Conservation (phyloP, 768 basidiomycete genomes). For the Rhizopogon roseolus region DNA sequence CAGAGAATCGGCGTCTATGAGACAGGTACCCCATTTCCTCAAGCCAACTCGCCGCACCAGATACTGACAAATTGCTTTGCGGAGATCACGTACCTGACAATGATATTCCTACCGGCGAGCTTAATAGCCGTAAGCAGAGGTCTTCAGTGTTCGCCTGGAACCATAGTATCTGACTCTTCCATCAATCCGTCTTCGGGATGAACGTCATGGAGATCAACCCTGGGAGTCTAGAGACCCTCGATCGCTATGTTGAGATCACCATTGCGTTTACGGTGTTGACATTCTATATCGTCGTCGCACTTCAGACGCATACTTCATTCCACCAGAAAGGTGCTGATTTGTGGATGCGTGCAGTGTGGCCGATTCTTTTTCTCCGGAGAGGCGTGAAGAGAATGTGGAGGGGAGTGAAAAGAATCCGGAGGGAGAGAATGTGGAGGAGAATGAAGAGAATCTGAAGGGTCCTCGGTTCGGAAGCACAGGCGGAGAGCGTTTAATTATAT, state of each 20-base stretch:
- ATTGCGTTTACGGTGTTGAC: conserved; percentile 44
- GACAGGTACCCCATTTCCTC: too few relatives aligned
- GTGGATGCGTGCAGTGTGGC: conserved; percentile 19
- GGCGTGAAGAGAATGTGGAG: too few relatives aligned
- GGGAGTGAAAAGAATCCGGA: too few relatives aligned
- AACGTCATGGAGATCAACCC: conserved; percentile 42
- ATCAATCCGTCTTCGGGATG: conserved; percentile 52
- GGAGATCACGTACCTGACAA: conserved; percentile 55
- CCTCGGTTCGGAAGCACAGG: too few relatives aligned
- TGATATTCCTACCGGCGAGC: conserved; percentile 56
- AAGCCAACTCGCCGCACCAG: too few relatives aligned
- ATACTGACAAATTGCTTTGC: too few relatives aligned
- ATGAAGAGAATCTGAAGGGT: too few relatives aligned
- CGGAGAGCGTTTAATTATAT: too few relatives aligned
- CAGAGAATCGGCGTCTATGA: too few relatives aligned
- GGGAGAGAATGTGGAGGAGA: too few relatives aligned
- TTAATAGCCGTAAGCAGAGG: conserved; percentile 29
- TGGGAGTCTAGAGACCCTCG: conserved; percentile 25
- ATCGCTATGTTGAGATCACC: conserved; percentile 35
- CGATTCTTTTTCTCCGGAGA: conserved; percentile 8
- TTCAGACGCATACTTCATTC: conserved; percentile 32
- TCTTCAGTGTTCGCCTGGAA: neutral
- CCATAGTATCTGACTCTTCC: neutral
- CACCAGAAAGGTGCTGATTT: conserved; percentile 11
- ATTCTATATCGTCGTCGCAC: conserved; percentile 47